phyloP scores from a whole-genome alignment of 1,284 basidiomycete genomes.

The Moesziomyces sp. region DNA sequence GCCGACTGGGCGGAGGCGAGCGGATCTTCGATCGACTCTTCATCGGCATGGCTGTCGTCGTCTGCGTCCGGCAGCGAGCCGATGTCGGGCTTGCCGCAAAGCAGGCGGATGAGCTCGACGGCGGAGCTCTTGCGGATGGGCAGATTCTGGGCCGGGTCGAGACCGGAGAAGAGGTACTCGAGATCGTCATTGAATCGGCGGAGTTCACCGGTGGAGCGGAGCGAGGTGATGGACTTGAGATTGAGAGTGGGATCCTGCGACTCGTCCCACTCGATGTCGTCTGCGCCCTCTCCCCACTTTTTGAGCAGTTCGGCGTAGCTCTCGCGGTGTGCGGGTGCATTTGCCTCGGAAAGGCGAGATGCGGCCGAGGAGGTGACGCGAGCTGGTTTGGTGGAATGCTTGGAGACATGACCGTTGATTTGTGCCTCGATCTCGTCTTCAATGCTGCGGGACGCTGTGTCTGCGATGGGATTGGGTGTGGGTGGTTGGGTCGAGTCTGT shows the following conservation, averaged over 20 bases:
- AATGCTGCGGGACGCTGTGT: slow-evolving; percentile 16
- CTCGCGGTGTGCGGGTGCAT: slow-evolving; percentile 21
- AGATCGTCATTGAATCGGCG: slow-evolving; percentile 52
- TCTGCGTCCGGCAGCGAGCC: slow-evolving; percentile 14
- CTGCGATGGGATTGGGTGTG: neutral
- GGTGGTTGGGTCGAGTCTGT: slow-evolving; percentile 1
- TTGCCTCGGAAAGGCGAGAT: slow-evolving; percentile 1
- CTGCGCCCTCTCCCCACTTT: slow-evolving; percentile 49
- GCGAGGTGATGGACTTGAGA: slow-evolving; percentile 50
- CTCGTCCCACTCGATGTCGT: slow-evolving; percentile 53
- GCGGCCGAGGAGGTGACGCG: neutral
- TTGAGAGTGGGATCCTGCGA: slow-evolving; percentile 50
- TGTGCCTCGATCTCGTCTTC: slow-evolving; percentile 50
- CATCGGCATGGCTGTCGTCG: slow-evolving; percentile 4
- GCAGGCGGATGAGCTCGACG: slow-evolving; percentile 37
- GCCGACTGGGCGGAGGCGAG: slow-evolving; percentile 31
- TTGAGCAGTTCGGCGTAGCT: slow-evolving; percentile 51
- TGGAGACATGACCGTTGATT: slow-evolving; percentile 5
- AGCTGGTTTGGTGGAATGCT: neutral
- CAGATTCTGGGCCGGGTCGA: slow-evolving; percentile 18
- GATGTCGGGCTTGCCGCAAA: slow-evolving; percentile 41
- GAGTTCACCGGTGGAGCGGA: slow-evolving; percentile 41
- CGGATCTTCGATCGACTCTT: slow-evolving; percentile 21
- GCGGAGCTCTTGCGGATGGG: slow-evolving; percentile 38
- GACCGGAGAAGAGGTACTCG: slow-evolving; percentile 48